Percentiles rank a stretch among this genome's conserved stretches.
phyloP scores from a whole-genome alignment of 2,329 filamentous ascomycete species.

The Sporothrix sp. region DNA sequence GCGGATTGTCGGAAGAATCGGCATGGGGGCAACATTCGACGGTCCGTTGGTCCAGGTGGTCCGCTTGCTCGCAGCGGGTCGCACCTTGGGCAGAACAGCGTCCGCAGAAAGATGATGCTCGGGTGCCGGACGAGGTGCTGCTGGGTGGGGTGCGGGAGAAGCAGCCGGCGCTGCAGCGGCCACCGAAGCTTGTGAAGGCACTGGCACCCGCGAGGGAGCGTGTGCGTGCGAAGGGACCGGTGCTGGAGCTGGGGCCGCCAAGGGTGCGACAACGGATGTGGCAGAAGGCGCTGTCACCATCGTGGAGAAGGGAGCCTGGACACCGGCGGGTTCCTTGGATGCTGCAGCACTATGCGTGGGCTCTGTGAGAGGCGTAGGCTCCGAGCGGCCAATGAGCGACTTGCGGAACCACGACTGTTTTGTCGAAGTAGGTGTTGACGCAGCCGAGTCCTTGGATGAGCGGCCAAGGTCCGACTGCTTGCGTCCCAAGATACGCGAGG shows the following conservation, averaged over 20 bases:
- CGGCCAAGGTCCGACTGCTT: slow-evolving; percentile 81
- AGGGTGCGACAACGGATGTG: background rate
- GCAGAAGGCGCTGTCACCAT: background rate
- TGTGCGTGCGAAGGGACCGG: slow-evolving; percentile 8
- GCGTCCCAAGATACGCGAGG: slow-evolving; percentile 72
- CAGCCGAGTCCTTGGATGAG: slow-evolving; percentile 52
- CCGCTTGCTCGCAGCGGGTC: slow-evolving; percentile 61
- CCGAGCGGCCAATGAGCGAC: slow-evolving; percentile 75
- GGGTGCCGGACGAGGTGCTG: slow-evolving; percentile 21
- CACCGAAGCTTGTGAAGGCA: slow-evolving; percentile 1
- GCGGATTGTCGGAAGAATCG: slow-evolving; percentile 86
- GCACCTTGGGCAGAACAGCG: slow-evolving; percentile 29
- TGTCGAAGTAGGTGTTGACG: slow-evolving; percentile 51
- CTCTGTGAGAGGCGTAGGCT: slow-evolving; percentile 51
- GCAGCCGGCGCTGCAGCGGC: background rate
- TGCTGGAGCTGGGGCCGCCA: background rate
- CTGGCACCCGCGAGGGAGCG: slow-evolving; percentile 4
- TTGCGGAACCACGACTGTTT: slow-evolving; percentile 97
- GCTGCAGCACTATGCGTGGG: background rate
- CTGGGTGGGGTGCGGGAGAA: background rate
- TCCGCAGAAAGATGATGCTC: slow-evolving; percentile 30
- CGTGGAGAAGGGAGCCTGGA: background rate
- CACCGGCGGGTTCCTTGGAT: slow-evolving; percentile 7
- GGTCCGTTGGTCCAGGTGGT: slow-evolving; percentile 86
- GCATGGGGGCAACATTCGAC: slow-evolving; percentile 78